Conservation (phyloP, 1,284 basidiomycete species). For the Austroboletus novae-zelandiae region DNA sequence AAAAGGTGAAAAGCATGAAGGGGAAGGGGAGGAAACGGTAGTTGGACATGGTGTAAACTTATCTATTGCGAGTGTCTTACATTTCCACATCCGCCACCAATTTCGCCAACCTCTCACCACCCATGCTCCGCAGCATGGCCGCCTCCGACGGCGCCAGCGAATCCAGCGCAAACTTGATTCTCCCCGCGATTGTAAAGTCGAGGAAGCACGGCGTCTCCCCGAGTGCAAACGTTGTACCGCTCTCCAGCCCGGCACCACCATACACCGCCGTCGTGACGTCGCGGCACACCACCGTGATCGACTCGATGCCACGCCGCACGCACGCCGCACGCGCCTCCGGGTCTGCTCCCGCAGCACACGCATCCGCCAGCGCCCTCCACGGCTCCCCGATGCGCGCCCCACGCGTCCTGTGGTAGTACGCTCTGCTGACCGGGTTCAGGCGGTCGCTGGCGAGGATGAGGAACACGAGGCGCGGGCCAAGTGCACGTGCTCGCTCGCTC, state of each 20-base stretch:
- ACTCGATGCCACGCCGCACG: constrained; percentile 11
- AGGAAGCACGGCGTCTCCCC: constrained; percentile 21
- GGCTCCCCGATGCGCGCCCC: constrained; percentile 8
- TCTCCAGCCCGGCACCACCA: background rate
- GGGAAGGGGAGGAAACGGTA: constrained; percentile 36
- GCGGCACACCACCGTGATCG: constrained; percentile 3
- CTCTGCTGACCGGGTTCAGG: constrained; percentile 21
- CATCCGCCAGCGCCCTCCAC: constrained; percentile 16
- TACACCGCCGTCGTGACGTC: constrained; percentile 11
- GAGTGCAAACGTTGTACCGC: constrained; percentile 8
- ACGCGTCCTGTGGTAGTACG: constrained; percentile 21
- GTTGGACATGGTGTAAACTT: background rate
- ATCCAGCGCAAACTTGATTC: constrained; percentile 14
- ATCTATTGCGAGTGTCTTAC: no score
- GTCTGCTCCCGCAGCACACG: background rate
- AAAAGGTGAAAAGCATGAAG: constrained; percentile 35
- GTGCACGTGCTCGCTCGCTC: background rate
- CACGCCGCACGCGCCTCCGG: constrained; percentile 8
- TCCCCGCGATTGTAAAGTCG: constrained; percentile 23
- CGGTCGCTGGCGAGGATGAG: constrained; percentile 14
- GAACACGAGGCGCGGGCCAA: constrained; percentile 13
- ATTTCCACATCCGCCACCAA: constrained; percentile 16
- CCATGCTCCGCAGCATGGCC: constrained; percentile 6
- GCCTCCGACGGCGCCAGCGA: constrained; percentile 10
- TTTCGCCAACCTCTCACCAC: constrained; percentile 11